A percentile compares a stretch with the other conserved stretches of the same genome.
Evolutionary conservation across 257 asterid species (phyloP).

Genomic region (Solanum rostratum): DNA sequence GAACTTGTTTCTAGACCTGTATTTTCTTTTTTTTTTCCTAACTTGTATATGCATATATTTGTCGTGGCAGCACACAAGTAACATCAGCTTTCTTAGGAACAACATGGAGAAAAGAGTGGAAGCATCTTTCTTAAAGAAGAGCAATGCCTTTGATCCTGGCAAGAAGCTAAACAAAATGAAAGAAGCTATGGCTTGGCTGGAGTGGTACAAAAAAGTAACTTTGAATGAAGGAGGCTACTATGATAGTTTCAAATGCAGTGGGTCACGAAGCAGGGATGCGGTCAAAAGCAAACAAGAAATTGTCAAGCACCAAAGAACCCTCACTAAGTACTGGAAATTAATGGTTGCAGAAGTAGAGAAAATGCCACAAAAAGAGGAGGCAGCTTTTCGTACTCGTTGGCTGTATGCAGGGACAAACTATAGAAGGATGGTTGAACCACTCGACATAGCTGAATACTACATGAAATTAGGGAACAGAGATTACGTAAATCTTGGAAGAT

Average conservation of each 20-base stretch:
- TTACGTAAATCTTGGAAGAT: slow-evolving; percentile 6
- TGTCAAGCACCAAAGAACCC: slow-evolving; percentile 8
- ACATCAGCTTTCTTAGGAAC: background rate
- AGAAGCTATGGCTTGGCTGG: slow-evolving; percentile 14
- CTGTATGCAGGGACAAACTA: slow-evolving; percentile 23
- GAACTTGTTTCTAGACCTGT: background rate
- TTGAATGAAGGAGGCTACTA: slow-evolving; percentile 15
- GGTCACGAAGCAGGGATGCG: background rate
- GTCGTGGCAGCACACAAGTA: background rate
- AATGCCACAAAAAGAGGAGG: slow-evolving; percentile 15
- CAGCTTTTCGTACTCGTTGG: slow-evolving; percentile 13
- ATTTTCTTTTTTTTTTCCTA: background rate
- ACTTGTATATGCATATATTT: background rate
- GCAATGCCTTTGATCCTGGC: slow-evolving; percentile 5
- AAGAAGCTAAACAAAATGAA: slow-evolving; percentile 19
- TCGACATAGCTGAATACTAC: slow-evolving; percentile 26
- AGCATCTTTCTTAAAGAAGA: background rate
- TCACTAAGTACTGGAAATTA: slow-evolving; percentile 10
- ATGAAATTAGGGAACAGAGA: slow-evolving; percentile 7
- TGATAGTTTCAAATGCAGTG: slow-evolving; percentile 1
- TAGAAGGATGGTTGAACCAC: slow-evolving; percentile 28
- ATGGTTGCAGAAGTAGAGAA: slow-evolving; percentile 11
- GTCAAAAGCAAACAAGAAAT: slow-evolving; percentile 11
- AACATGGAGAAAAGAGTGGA: background rate
- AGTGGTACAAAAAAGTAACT: slow-evolving; percentile 19